Evolutionary conservation across 345 rosid species (phyloP).

Genomic region (Acer yangbiense): DNA sequence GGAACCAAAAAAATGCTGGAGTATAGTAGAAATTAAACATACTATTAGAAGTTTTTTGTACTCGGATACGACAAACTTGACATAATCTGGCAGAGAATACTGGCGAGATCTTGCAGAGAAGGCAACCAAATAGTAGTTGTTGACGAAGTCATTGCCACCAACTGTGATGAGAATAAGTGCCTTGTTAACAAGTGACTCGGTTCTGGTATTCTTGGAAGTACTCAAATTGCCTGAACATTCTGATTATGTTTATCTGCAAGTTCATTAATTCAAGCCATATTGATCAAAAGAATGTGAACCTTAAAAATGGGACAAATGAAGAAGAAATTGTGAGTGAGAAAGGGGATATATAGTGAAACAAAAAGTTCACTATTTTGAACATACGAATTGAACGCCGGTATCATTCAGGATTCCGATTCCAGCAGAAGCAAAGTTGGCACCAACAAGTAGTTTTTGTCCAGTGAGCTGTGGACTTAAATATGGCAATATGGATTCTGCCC

Average conservation of each 20-base stretch:
- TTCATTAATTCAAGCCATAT: neutral
- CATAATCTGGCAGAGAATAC: constrained; percentile 51
- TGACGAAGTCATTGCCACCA: constrained; percentile 92
- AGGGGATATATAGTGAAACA: no score
- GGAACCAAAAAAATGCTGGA: neutral
- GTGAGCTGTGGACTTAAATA: constrained; percentile 70
- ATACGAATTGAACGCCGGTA: constrained; percentile 89
- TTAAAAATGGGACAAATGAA: neutral
- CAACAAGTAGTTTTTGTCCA: constrained; percentile 61
- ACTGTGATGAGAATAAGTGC: constrained; percentile 68
- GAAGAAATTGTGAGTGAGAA: neutral
- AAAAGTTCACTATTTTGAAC: constrained; percentile 17
- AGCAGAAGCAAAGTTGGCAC: constrained; percentile 97
- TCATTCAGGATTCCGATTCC: constrained; percentile 93
- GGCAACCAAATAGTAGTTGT: constrained; percentile 79
- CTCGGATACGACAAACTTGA: constrained; percentile 49
- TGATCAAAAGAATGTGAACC: neutral
- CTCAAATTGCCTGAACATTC: constrained; percentile 61
- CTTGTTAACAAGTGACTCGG: constrained; percentile 52
- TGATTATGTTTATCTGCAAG: constrained; percentile 65
- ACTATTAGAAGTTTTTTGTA: constrained; percentile 54
- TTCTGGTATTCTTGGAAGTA: constrained; percentile 73
- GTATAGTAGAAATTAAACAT: neutral
- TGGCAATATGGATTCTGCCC: constrained; percentile 69
- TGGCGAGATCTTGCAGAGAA: constrained; percentile 63